Conservation (phyloP, 331 rosid genomes). For the Phaseolus coccineus region DNA sequence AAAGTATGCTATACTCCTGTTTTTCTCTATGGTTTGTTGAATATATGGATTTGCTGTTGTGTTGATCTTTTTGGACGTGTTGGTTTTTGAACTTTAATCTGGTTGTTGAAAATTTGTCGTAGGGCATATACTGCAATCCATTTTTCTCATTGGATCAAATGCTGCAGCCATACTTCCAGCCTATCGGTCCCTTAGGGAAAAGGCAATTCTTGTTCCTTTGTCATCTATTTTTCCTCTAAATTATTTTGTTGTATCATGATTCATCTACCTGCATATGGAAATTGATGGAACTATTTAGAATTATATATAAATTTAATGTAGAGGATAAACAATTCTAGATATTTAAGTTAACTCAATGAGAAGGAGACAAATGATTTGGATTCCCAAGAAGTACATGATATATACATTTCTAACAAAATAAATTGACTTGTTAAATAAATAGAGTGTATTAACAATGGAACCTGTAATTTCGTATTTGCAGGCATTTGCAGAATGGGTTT, state of each 20-base stretch:
- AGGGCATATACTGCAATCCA: constrained; percentile 85
- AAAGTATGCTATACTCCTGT: constrained; percentile 7
- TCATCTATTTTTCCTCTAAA: constrained; percentile 2
- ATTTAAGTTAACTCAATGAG: constrained; percentile 11
- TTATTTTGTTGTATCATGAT: constrained; percentile 20
- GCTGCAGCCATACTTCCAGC: constrained; percentile 94
- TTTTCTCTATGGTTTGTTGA: constrained; percentile 16
- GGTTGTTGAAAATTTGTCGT: constrained; percentile 36
- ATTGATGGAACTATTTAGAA: constrained; percentile 19
- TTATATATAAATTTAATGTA: not conserved
- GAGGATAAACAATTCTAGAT: constrained; percentile 29
- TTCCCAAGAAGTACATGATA: constrained; percentile 7
- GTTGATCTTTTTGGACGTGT: constrained; percentile 15
- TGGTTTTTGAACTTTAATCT: constrained; percentile 40
- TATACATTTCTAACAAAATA: constrained; percentile 2
- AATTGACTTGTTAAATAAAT: constrained; percentile 7
- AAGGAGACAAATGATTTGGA: constrained; percentile 13
- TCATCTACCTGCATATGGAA: not conserved
- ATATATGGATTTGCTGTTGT: constrained; percentile 7
- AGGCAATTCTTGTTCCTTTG: constrained; percentile 55
- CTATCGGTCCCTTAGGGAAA: constrained; percentile 83
- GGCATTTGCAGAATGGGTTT: constrained; percentile 92
- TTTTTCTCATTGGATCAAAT: constrained; percentile 84
- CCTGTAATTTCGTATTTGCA: constrained; percentile 48
- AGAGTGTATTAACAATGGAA: constrained; percentile 18